Evolutionary conservation across 169 alveolate genomes (phyloP), one percentile per base, ranked within the genome.

Genomic region (Babesia divergens): DNA sequence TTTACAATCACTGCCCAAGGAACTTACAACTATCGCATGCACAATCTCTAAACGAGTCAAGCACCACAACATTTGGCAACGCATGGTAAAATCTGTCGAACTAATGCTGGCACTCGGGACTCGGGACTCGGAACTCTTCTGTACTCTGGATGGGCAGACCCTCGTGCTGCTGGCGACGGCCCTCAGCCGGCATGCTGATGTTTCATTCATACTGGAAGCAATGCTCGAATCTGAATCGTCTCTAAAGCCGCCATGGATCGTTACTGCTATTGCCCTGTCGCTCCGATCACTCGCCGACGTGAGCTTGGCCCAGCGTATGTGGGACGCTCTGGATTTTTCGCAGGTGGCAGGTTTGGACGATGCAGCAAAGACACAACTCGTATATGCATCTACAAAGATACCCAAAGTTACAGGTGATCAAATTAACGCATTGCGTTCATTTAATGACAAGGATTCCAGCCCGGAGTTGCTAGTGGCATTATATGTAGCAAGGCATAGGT

Each of bases 1-100:
- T 1, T 9, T 75, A 37, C 9, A 20, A 22, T 16, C 24, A 29
- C 47, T 75, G 20, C 85, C 85, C 28, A 65, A 29, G 71, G 81
- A 75, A 0, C 66, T 75, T 26, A 50, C 85, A 16, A 75, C 85
- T 20, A 66, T 75, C 6, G 68, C 80, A 2, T 75, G 85, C 44
- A 29, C 80, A 6, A 42, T 75, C 31, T 65, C 77, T 16, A 55
- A 55, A 6, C 20, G 71, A 14, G 71, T 62, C 6, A 32, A 22
- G 37, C 64, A 53, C 20, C 58, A 31, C 35, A 29, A 51, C 26
- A 59, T 75, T 16, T 75, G 80, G 77, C 65, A 65, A 16, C 29
- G 81, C 5, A 18, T 62, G 52, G 40, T 37, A 6, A 24, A 53
- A 14, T 42, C 32, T 11, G 28, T 62, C n/a, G 26, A 40, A 13